Base-by-base conservation (phyloP, 2,329 filamentous ascomycete genomes). In the Sporothrix brunneoviolacea region DNA sequence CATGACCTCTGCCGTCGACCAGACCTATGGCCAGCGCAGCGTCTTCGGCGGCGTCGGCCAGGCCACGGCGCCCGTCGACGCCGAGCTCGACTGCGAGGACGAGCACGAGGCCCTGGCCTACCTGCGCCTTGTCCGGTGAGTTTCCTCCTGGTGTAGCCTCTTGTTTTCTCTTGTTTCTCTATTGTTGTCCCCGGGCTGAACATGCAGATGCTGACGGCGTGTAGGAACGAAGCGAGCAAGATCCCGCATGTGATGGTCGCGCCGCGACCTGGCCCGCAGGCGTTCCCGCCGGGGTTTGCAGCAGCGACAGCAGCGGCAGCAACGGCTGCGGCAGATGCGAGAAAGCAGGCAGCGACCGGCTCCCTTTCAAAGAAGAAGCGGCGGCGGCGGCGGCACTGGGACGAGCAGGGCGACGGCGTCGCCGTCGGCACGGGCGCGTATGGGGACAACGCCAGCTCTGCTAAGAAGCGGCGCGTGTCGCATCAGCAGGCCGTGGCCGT, bases 181-280 rank as follows among this genome's bases (percentile, higher is more conserved):
- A 59, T n/a, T n/a, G n/a, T n/a, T n/a, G n/a, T n/a, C n/a, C n/a
- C n/a, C n/a, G n/a, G n/a, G n/a, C n/a, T n/a, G n/a, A n/a, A n/a
- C n/a, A n/a, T n/a, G n/a, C n/a, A n/a, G n/a, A n/a, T n/a, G n/a
- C n/a, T n/a, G n/a, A n/a, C n/a, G n/a, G n/a, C n/a, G n/a, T 35
- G 22, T 67, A 93, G 88, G 70, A 76, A 80, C 58, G 83, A 94
- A 77, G 88, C 88, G n/a, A 80, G 73, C 54, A 69, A 73, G 9
- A 84, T 94, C 30, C 88, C 88, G 1, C 77, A 83, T 57, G 70
- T 93, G 10, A 75, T 93, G 46, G 77, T 82, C 40, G 86, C 83
- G 1, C 75, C 80, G 5, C 77, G 73, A 56, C 64, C 71, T 24
- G 77, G 77, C 0, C 77, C 78, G 1, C 70, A 76, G 58, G 52